Base-by-base conservation (phyloP, 441 rosid genomes). In the Syzygium syzygioides region DNA sequence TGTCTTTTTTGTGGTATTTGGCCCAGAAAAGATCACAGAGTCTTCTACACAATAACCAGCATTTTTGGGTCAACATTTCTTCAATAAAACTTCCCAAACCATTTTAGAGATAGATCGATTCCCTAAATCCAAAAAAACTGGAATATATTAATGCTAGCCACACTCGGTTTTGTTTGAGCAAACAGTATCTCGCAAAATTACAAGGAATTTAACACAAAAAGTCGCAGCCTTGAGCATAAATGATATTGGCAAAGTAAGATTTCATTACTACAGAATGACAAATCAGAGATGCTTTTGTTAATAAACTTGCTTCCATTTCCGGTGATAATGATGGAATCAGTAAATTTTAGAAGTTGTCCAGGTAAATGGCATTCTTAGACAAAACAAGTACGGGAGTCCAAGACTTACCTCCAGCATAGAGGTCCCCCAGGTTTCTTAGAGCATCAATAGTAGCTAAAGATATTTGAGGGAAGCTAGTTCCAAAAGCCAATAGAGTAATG, bases 401-500 rank as follows among this genome's bases (percentile, higher is more conserved):
- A 85, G 85, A 85, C 92, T 90, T 85, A 97, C 99, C 99, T 96
- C 98, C 99, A 88, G 98, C 98, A 91, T 95, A 91, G 15, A 90
- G 92, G 50, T 90, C 91, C 48, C 98, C 98, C 32, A 96, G 87
- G 89, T 95, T 96, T 64, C 94, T 93, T 66, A 97, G 92, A n/a
- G 99, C 98, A 92, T 96, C 99, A 66, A 96, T 96, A 30, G 98
- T 96, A 87, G 99, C 99, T 89, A 97, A 91, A 26, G 99, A 98
- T 53, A 96, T 96, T 91, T 96, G 99, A 88, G 99, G 99, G 87
- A 98, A 98, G 93, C 99, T 98, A 86, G 99, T 98, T 50, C 99
- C 99, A 88, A 98, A 98, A 3, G 99, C 99, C 93, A 96, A 89
- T 93, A 98, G 90, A 80, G 97, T 91, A 85, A 97, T 96, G 90